Base-by-base conservation (phyloP, 192 early-diverging fungal species). In the Jimgerdemannia flammicorona region DNA sequence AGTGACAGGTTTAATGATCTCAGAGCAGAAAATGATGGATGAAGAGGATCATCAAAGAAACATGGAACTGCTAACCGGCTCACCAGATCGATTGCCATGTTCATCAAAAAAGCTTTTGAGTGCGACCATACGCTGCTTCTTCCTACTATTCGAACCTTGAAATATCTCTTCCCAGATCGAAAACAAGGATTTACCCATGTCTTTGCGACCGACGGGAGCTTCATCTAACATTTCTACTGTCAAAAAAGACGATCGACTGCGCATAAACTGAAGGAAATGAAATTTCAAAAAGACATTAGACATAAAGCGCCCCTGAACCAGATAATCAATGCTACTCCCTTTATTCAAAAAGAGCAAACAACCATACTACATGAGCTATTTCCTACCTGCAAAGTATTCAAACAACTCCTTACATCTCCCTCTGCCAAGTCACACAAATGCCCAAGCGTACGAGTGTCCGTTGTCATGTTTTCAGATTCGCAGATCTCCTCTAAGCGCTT, bases 131-230 rank as follows among this genome's bases (percentile, higher is more conserved):
- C 77, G 40, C 18, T 68, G 67, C 67, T 68, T 68, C 64, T 18
- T 65, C 67, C 40, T 68, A 18, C 67, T 9, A 9, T 18, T 68
- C 67, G 67, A 20, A 14, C 74, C 75, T 49, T 81, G 79, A 82
- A 99, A 99, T 6, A 99, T 80, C 49, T 91, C 88, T 4, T 93
- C 89, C 95, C 93, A 97, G 2, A 96, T 84, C n/a, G 83, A 78
- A 76, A 95, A 95, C 41, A 96, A 72, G 4, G 92, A 91, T 72
- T 90, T 80, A 66, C 88, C 88, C 73, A 92, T 81, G 79, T 99
- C 97, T 79, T 98, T 99, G 18, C 80, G 77, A 49, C 94, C 96
- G 66, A 93, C 78, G 0, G 82, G 80, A 18, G 83, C 79, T 39
- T 81, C 75, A 65, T 77, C 72, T 41, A 91, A 59, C 43, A 79